Evolutionary conservation across 1,284 basidiomycete species (phyloP).

Genomic region (Trametes pubescens): DNA sequence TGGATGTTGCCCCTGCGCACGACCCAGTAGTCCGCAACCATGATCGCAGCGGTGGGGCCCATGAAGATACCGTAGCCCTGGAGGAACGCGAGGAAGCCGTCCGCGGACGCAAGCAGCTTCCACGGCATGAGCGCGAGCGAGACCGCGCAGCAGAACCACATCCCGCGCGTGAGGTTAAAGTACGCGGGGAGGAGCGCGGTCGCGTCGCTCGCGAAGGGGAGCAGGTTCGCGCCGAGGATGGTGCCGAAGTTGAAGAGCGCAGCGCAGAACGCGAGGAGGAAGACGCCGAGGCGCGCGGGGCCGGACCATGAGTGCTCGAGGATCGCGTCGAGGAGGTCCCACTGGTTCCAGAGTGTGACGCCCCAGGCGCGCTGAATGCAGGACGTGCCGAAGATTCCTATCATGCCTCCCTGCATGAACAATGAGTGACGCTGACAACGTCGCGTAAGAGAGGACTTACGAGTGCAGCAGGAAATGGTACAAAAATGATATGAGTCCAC

Average conservation of each 20-base stretch:
- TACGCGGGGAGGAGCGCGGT: slow-evolving; percentile 48
- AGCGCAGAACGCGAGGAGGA: slow-evolving; percentile 53
- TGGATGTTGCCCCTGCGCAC: slow-evolving; percentile 38
- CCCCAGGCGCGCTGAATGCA: slow-evolving; percentile 36
- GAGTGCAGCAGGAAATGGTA: slow-evolving; percentile 36
- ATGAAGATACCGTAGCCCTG: slow-evolving; percentile 41
- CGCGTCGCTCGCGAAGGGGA: slow-evolving; percentile 41
- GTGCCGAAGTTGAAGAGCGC: slow-evolving; percentile 53
- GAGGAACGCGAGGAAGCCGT: slow-evolving; percentile 41
- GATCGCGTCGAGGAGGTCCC: slow-evolving; percentile 39
- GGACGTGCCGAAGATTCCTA: slow-evolving; percentile 36
- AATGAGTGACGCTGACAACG: not conserved
- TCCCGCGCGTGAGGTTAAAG: slow-evolving; percentile 54
- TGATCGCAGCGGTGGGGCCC: slow-evolving; percentile 41
- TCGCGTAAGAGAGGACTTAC: slow-evolving; percentile 17
- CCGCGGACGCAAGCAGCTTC: slow-evolving; percentile 42
- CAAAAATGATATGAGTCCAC: slow-evolving; percentile 38
- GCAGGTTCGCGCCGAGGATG: slow-evolving; percentile 49
- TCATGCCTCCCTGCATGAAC: slow-evolving; percentile 34
- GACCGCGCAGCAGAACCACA: slow-evolving; percentile 51
- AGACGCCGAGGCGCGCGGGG: slow-evolving; percentile 46
- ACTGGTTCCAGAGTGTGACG: slow-evolving; percentile 37
- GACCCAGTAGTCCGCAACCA: slow-evolving; percentile 42
- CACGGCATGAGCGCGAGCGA: slow-evolving; percentile 51
- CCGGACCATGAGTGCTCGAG: slow-evolving; percentile 33